A percentile compares a stretch with the other conserved stretches of the same genome.
Conservation (phyloP, 352 stramenopile genomes). For the Phytophthora brassicae region DNA sequence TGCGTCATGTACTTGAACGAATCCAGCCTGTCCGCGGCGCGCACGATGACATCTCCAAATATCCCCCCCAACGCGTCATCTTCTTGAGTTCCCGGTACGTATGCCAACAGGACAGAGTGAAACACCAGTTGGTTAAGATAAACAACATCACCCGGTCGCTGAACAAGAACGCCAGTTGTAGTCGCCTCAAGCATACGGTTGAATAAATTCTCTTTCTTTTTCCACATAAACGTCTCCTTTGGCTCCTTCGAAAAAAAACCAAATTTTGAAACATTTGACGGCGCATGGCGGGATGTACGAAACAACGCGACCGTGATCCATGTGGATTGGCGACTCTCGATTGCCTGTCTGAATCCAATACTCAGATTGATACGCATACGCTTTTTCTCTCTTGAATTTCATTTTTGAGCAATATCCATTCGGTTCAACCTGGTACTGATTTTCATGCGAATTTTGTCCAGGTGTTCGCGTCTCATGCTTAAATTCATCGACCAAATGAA, state of each 20-base stretch:
- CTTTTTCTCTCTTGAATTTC: neutral
- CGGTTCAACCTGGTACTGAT: neutral
- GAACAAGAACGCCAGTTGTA: neutral
- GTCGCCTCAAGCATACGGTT: conserved; percentile 7
- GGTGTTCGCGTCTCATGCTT: neutral
- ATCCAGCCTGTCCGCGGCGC: neutral
- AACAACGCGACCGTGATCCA: neutral
- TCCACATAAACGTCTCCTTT: neutral
- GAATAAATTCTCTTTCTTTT: conserved; percentile 1
- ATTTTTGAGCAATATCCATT: neutral
- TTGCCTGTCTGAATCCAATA: no score
- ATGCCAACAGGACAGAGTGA: neutral
- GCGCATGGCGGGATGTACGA: conserved; percentile 1
- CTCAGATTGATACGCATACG: neutral
- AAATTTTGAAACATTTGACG: conserved; percentile 5
- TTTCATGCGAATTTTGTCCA: neutral
- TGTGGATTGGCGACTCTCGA: no score
- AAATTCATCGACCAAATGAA: no score
- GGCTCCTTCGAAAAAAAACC: conserved; percentile 1
- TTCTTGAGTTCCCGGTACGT: neutral
- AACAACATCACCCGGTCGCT: conserved; percentile 2
- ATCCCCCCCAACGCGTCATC: neutral
- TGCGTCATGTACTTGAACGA: no score
- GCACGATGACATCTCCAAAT: conserved; percentile 7
- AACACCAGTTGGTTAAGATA: conserved; percentile 2